These are phyloP conservation scores for Spathaspora jeffriesii DNA, from an alignment of 1,139 yeast genomes.

Conservation along the genomic window DNA sequence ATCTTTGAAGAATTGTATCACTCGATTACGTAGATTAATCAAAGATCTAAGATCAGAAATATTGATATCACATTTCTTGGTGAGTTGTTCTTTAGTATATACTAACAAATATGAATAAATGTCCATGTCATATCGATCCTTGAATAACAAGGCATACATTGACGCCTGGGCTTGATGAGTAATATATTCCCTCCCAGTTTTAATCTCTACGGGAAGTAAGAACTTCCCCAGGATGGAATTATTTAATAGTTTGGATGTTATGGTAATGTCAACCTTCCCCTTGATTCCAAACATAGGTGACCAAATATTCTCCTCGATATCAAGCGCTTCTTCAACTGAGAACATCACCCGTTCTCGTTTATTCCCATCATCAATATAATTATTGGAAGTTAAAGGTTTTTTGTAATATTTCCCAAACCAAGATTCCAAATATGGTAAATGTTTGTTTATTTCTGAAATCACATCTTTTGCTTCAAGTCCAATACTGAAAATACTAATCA, in stretches of 20 bases:
- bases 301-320: conserved; percentile 89
- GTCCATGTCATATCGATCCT: conserved; percentile 75
- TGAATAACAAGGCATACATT: conserved; percentile 76
- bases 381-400: conserved; percentile 19
- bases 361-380: conserved; percentile 38
- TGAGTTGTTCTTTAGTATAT: conserved; percentile 65
- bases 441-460: conserved; percentile 43
- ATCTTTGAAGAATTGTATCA: conserved; percentile 60
- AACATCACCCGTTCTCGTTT: conserved; percentile 37
- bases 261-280: conserved; percentile 88
- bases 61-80: conserved; percentile 57
- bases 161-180: conserved; percentile 88
- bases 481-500: conserved; percentile 59
- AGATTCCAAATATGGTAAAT: conserved; percentile 56
- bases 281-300: conserved; percentile 91
- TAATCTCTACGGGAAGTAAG: conserved; percentile 83
- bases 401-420: conserved; percentile 61
- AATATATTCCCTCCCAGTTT: conserved; percentile 72
- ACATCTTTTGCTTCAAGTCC: conserved; percentile 51
- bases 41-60: conserved; percentile 59
- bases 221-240: conserved; percentile 30
- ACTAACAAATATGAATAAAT: conserved; percentile 68
- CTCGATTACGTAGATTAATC: conserved; percentile 67
- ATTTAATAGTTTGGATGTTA: conserved; percentile 54
- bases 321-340: conserved; percentile 66